Evolutionary conservation across 192 early-diverging fungal species (phyloP).

Genomic region (Backusella liffmaniae): DNA sequence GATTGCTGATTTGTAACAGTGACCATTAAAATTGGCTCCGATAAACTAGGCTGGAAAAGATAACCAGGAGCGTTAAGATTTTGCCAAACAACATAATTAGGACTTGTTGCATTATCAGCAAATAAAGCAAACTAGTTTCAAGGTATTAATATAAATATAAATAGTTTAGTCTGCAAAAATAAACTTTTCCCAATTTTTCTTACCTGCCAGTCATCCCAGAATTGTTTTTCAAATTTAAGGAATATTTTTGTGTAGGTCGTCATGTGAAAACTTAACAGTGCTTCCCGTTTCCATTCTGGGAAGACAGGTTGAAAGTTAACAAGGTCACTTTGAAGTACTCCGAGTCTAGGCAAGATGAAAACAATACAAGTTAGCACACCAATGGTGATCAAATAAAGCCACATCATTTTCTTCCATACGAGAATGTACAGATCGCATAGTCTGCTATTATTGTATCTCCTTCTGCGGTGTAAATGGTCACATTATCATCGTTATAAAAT

Average conservation of each 20-base stretch:
- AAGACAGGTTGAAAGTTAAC: slow-evolving; percentile 36
- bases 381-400: neutral
- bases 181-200: neutral
- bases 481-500: slow-evolving; percentile 20
- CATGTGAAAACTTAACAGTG: slow-evolving; percentile 39
- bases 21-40: slow-evolving; percentile 35
- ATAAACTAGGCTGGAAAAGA: neutral
- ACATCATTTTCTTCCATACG: slow-evolving; percentile 11
- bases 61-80: slow-evolving; percentile 27
- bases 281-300: slow-evolving; percentile 42
- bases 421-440: slow-evolving; percentile 40
- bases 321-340: slow-evolving; percentile 33
- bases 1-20: slow-evolving; percentile 26
- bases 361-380: neutral
- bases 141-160: neutral
- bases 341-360: slow-evolving; percentile 24
- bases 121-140: slow-evolving; percentile 28
- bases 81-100: slow-evolving; percentile 22
- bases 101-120: slow-evolving; percentile 20
- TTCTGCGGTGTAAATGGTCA: slow-evolving; percentile 24
- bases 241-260: slow-evolving; percentile 43
- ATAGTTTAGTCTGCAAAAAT: slow-evolving; percentile 6
- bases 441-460: slow-evolving; percentile 32
- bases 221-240: slow-evolving; percentile 34
- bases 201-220: slow-evolving; percentile 41